Evolutionary conservation across 2,329 filamentous ascomycete species (phyloP), one percentile per base, ranked within the genome.

Genomic region (Hirsutella minnesotensis): DNA sequence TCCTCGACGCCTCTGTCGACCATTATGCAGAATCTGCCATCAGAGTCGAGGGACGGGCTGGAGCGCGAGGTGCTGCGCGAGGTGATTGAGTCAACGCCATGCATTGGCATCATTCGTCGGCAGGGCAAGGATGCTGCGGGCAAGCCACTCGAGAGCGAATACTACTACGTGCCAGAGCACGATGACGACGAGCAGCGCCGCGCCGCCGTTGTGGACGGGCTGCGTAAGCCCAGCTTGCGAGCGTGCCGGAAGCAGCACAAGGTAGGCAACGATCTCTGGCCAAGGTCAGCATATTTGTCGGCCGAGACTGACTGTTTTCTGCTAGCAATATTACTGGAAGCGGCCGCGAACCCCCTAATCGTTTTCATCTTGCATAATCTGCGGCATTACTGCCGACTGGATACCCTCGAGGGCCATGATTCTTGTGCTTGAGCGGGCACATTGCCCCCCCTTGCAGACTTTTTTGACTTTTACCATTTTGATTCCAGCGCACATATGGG

Each of bases 121-220:
- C 82, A 90, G 60, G 92, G 92, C 57, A 98, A 96, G 63, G 92
- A 98, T 58, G 92, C 92, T 5, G 90, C 92, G 0, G 92, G 92
- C 51, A 92, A 95, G 67, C 68, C 82, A 7, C 75, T 98, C 1
- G 90, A 98, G 70, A 94, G 86, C 68, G 89, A 98, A 62, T 96
- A 94, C 61, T 96, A 96, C 65, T 98, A 98, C 57, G 72, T 95
- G 8, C 85, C 89, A 0, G 90, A 96, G 61, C 73, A 79, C 55
- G 92, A 98, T 58, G 69, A 73, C 3, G 88, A 96, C 57, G 75
- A 81, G 49, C 77, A 83, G 57, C 77, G 90, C 46, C 78, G 85
- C 41, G 76, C 86, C 42, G 84, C 88, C 19, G 87, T 95, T 13
- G 86, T 89, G 1, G 81, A 89, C 51, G 86, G 86, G 42, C 69